Base-by-base conservation (phyloP, 1,139 yeast species). In the Yamadazyma atmosphaerica region DNA sequence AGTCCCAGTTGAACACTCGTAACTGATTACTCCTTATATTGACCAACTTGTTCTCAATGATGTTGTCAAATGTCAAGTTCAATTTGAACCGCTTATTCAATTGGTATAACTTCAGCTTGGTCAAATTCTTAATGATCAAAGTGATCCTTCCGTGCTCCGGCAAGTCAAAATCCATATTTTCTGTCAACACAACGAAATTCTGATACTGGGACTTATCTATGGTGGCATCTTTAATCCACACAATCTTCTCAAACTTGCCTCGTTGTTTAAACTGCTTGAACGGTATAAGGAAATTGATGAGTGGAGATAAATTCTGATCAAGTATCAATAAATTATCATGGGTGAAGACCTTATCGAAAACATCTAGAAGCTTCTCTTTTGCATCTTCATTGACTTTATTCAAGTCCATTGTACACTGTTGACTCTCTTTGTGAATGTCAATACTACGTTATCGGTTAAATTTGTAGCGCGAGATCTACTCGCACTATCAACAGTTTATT, bases 251-350 rank as follows among this genome's bases (percentile, higher is more conserved):
- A 37, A 86, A 79, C 35, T 82, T 66, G 8, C 80, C 86, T 37
- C 66, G 68, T 36, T 72, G 72, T 51, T 79, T 77, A 35, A 85
- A 67, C 15, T 63, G 60, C 42, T 74, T 70, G 57, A 85, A 86
- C 3, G 84, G 77, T 3, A 85, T 76, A 36, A 86, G 63, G 29
- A 69, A 65, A 51, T 87, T 81, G 43, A 86, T 65, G 4, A 77
- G 55, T 1, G 80, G 66, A 4, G 86, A 72, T 24, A 86, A 56
- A 4, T 65, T 52, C 28, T 70, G 68, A 47, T 86, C 88, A 2
- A 86, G 66, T 4, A 85, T 63, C 12, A 86, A 59, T 9, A 77
- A 58, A 51, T 78, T 69, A 40, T 61, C 58, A 10, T 51, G 41
- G 3, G 72, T 56, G 40, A 52, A 54, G 9, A 68, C 57, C 31